Evolutionary conservation across 768 basidiomycete genomes (phyloP).

Genomic region (Suillus alpinus): DNA sequence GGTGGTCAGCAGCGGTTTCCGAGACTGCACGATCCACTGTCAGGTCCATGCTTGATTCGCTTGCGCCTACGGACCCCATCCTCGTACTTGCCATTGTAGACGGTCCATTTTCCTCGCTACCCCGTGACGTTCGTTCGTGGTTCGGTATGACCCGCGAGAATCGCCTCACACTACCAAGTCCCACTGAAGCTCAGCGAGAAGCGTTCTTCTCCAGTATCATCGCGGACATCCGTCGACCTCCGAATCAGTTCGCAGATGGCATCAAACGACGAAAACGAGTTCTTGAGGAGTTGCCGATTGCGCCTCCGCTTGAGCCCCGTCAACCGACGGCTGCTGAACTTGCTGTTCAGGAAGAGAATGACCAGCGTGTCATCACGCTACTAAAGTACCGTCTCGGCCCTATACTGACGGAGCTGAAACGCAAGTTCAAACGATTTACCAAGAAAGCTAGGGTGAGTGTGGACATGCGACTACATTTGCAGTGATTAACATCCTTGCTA

Average conservation of each 20-base stretch:
- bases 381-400: constrained; percentile 90
- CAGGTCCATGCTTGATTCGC: constrained; percentile 86
- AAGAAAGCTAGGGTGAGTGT: constrained; percentile 70
- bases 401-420: constrained; percentile 83
- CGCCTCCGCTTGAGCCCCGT: constrained; percentile 86
- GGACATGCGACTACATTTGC: constrained; percentile 10
- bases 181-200: constrained; percentile 53
- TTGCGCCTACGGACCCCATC: constrained; percentile 91
- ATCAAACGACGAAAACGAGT: constrained; percentile 79
- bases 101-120: constrained; percentile 64
- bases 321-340: constrained; percentile 81
- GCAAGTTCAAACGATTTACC: constrained; percentile 88
- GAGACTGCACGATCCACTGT: constrained; percentile 85
- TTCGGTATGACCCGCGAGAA: constrained; percentile 80
- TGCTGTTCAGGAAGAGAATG: constrained; percentile 77
- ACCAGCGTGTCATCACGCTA: constrained; percentile 72
- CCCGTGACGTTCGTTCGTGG: constrained; percentile 84
- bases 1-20: constrained; percentile 83
- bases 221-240: constrained; percentile 67
- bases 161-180: constrained; percentile 59
- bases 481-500: constrained; percentile 24
- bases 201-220: constrained; percentile 78
- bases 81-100: constrained; percentile 89
- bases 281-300: constrained; percentile 81
- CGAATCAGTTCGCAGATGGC: constrained; percentile 88